Base-by-base conservation (phyloP, 1,284 basidiomycete species). In the Tremellales sp. region DNA sequence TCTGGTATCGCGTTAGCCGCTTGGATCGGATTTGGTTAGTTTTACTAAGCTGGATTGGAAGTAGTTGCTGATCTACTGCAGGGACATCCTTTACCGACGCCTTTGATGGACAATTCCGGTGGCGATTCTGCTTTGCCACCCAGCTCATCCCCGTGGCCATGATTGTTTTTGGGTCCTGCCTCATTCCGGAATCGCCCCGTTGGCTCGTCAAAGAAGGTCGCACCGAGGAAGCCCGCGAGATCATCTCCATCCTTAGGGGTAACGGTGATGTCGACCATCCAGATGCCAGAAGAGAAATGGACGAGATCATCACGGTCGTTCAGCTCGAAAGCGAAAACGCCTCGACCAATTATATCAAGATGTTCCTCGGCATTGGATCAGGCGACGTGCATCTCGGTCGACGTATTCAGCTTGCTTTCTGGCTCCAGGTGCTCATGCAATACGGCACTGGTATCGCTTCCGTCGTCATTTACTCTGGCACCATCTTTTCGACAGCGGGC, bases 131-230 rank as follows among this genome's bases (percentile, higher is more conserved):
- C 12, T 50, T 65, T 38, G 62, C 53, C n/a, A 43, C 70, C 24
- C 68, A 70, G 50, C 47, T 70, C 33, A 35, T 65, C 12, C 69
- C 69, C 16, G 65, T 62, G 8, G 14, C 64, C 24, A 51, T 60
- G 43, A 58, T 68, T 35, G 43, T 56, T 27, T 8, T 43, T 27
- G 56, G 56, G 29, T 42, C 51, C 26, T 26, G 49, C 28, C 54
- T 60, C 49, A 54, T 62, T 39, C 56, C 57, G 3, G 56, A 60
- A 47, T 60, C 57, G 14, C 60, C 60, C 13, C 51, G 60, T 19
- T 62, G 60, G 60, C 53, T 62, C 25, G 43, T 35, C n/a, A 38
- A 43, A 5, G 37, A 46, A 16, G 53, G 50, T 18, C 22, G 24
- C 14, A 38, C 31, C n/a, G 22, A 29, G 9, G 14, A 58, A 27